Evolutionary conservation across 1,284 basidiomycete genomes (phyloP).

Genomic region (Vanrija sp.): DNA sequence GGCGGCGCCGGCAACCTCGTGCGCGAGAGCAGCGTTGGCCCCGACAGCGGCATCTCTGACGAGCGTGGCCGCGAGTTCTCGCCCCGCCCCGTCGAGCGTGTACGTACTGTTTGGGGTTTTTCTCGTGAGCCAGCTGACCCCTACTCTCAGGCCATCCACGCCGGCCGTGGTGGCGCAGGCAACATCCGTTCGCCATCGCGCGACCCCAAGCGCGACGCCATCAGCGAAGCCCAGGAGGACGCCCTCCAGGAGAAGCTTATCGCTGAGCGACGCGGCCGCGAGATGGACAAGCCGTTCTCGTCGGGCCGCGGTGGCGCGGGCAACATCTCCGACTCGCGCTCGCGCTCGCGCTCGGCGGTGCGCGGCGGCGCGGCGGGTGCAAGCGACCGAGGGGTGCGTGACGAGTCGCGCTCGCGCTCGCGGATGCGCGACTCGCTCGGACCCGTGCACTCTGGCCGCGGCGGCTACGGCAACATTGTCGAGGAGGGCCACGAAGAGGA

Average conservation of each 20-base stretch:
- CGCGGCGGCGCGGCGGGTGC: not conserved
- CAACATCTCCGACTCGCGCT: conserved; percentile 33
- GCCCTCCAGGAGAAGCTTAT: conserved; percentile 42
- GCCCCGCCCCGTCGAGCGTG: conserved; percentile 27
- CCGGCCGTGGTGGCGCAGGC: conserved; percentile 48
- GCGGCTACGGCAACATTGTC: conserved; percentile 47
- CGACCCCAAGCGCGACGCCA: conserved; percentile 26
- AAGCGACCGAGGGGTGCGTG: not conserved
- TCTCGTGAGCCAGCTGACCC: conserved; percentile 1
- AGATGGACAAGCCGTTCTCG: conserved; percentile 38
- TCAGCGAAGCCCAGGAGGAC: conserved; percentile 39
- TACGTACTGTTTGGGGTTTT: conserved; percentile 12
- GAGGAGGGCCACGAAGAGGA: conserved; percentile 34
- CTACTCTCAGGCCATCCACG: conserved; percentile 34
- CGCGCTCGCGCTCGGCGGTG: conserved; percentile 24
- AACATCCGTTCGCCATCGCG: conserved; percentile 46
- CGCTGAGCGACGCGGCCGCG: conserved; percentile 43
- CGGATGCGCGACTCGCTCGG: not conserved
- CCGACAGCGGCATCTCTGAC: not conserved
- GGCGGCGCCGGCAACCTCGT: conserved; percentile 3
- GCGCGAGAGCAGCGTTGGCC: not conserved
- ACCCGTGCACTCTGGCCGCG: conserved; percentile 30
- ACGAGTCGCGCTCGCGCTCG: not conserved
- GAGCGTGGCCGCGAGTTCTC: conserved; percentile 44
- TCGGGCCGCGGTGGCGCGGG: conserved; percentile 49